Base-by-base conservation (phyloP, 2,329 filamentous ascomycete genomes). In the Diplodia sapinea region DNA sequence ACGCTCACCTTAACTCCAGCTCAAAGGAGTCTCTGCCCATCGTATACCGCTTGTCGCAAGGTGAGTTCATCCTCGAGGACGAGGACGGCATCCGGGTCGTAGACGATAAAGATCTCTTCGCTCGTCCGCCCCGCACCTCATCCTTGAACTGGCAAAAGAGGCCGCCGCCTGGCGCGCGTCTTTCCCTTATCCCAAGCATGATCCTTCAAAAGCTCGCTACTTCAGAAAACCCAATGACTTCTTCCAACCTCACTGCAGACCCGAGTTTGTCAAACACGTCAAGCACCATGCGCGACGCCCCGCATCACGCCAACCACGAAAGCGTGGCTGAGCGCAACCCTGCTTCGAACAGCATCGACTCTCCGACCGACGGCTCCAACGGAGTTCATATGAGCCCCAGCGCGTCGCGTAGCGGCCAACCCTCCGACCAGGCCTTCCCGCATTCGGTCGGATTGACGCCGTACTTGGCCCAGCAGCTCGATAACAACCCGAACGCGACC, bases 391-490 rank as follows among this genome's bases (percentile, higher is more conserved):
- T 13, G 4, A 47, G 8, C 26, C 15, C n/a, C 17, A 17, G 31
- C 15, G 12, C 8, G 31, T 33, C 43, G 31, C 20, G 20, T 5
- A 26, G 23, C 2, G 26, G 33, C 29, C 51, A 49, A 15, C 6
- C 52, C n/a, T 51, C 59, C 29, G 47, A 51, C 13, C 43, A 38
- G 11, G 20, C 33, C 43, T 43, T 38, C 29, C 43, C 50, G 11
- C 59, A 17, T 12, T 56, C 64, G 20, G 26, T 54, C 26, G 57
- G 68, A 26, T 56, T 70, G 20, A 68, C 68, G 23, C 66, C 68
- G 23, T 52, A 66, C 51, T 47, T 70, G 17, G n/a, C 61, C 13
- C 62, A 69, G 54, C 57, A 68, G 29, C 20, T 52, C 17, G 52
- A n/a, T 12, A 51, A 59, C 33, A 63, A 15, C 31, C 40, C 38